A percentile compares a stretch with the other conserved stretches of the same genome.
Evolutionary conservation across 495 filamentous ascomycete species (phyloP).

Genomic region (Hypoxylon crocopeplum): DNA sequence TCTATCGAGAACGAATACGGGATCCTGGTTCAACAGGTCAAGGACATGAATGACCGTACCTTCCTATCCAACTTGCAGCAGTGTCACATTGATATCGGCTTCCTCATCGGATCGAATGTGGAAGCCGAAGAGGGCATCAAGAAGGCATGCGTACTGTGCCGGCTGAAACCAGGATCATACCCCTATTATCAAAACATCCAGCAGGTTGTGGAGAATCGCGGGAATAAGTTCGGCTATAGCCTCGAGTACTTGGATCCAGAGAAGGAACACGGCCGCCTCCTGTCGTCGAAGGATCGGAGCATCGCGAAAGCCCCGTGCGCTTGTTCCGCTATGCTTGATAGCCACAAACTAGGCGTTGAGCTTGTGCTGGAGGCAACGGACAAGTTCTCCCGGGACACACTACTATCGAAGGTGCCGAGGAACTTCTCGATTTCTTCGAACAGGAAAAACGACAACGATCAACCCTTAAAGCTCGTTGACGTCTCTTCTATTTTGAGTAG

Average conservation of each 20-base stretch:
- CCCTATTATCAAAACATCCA: background rate
- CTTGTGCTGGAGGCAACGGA: background rate
- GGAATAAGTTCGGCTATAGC: slow-evolving; percentile 1
- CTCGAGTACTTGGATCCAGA: background rate
- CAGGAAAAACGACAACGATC: background rate
- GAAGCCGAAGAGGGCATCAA: background rate
- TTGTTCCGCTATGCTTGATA: background rate
- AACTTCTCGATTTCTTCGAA: background rate
- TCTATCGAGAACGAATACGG: background rate
- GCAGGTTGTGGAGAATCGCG: background rate
- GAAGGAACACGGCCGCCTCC: background rate
- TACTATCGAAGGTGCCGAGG: background rate
- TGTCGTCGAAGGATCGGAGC: background rate
- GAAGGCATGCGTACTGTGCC: background rate
- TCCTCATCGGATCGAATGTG: background rate
- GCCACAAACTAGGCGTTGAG: background rate
- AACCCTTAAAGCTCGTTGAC: background rate
- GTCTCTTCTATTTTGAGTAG: background rate
- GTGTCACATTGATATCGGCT: slow-evolving; percentile 1
- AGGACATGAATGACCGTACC: background rate
- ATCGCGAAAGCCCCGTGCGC: background rate
- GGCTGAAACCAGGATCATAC: background rate
- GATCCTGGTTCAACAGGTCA: background rate
- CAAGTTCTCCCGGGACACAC: background rate
- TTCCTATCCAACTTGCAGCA: background rate